Percentiles rank a stretch among this genome's conserved stretches.
Conservation (phyloP, 2,329 filamentous ascomycete species). For the Emmonsiellopsis sp. region DNA sequence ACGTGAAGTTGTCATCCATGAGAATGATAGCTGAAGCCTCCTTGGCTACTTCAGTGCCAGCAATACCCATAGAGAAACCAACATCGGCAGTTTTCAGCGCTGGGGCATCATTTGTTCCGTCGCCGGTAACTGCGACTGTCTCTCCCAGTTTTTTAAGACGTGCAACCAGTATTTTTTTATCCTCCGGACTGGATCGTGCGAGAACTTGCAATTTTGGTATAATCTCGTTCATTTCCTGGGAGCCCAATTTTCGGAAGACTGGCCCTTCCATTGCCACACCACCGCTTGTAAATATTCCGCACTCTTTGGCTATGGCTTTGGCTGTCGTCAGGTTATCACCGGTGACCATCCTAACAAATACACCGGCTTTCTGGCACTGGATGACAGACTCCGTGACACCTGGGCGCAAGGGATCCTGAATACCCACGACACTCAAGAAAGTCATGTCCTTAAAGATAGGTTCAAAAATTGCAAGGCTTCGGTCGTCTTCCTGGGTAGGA, state of each 20-base stretch:
- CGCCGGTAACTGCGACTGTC: conserved; percentile 54
- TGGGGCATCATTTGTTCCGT: conserved; percentile 58
- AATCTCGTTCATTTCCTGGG: conserved; percentile 48
- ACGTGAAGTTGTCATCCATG: conserved; percentile 56
- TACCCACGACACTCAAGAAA: conserved; percentile 63
- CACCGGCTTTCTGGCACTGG: conserved; percentile 58
- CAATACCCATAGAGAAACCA: conserved; percentile 59
- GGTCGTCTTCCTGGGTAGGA: conserved; percentile 49
- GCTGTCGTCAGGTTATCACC: conserved; percentile 63
- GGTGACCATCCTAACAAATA: conserved; percentile 67
- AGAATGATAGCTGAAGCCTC: conserved; percentile 59
- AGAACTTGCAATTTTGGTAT: conserved; percentile 54
- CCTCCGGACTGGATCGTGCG: conserved; percentile 56
- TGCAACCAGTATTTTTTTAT: conserved; percentile 55
- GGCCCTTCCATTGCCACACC: conserved; percentile 61
- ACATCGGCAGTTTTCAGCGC: conserved; percentile 58
- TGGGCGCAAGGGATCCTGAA: conserved; percentile 62
- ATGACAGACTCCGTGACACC: conserved; percentile 59
- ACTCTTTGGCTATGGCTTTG: conserved; percentile 62
- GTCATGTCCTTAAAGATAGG: conserved; percentile 62
- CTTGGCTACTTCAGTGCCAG: conserved; percentile 58
- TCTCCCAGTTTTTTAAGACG: conserved; percentile 52
- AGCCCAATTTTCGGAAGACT: conserved; percentile 52
- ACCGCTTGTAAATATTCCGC: conserved; percentile 53
- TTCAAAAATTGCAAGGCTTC: conserved; percentile 54